These are phyloP conservation scores for Persicaria tinctoria DNA, from an alignment of 148 eudicot genomes.

Conservation along the genomic window DNA sequence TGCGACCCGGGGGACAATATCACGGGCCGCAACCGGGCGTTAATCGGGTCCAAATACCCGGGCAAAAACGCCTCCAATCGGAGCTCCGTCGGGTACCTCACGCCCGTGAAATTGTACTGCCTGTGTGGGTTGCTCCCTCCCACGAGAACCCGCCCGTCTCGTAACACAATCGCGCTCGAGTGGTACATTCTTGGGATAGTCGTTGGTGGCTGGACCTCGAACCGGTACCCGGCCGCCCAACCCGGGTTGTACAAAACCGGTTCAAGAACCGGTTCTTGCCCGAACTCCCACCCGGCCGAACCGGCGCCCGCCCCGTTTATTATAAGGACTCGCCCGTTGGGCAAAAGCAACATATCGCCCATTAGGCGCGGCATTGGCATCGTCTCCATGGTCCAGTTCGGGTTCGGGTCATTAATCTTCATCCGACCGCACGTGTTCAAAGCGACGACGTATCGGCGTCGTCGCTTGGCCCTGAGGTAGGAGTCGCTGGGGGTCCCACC, in stretches of 20 bases:
- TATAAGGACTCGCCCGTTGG: constrained; percentile 55
- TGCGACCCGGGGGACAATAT: constrained; percentile 29
- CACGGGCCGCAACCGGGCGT: constrained; percentile 32
- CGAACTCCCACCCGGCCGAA: constrained; percentile 86
- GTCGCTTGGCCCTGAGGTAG: constrained; percentile 25
- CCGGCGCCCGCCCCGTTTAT: constrained; percentile 68
- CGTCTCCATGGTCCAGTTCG: constrained; percentile 55
- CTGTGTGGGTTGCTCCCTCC: constrained; percentile 86
- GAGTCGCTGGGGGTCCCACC: constrained; percentile 59
- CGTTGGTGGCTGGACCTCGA: constrained; percentile 39
- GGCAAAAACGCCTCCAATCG: constrained; percentile 63
- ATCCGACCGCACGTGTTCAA: constrained; percentile 48
- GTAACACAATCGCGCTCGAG: constrained; percentile 49
- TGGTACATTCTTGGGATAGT: constrained; percentile 61
- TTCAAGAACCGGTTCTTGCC: constrained; percentile 43
- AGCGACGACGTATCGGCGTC: constrained; percentile 29
- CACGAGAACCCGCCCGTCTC: constrained; percentile 68
- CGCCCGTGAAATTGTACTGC: constrained; percentile 48
- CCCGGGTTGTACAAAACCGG: constrained; percentile 48
- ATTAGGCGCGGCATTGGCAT: constrained; percentile 74
- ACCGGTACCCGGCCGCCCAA: constrained; percentile 24
- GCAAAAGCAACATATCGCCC: constrained; percentile 65
- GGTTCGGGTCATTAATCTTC: constrained; percentile 30
- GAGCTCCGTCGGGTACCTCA: constrained; percentile 59
- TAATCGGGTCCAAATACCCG: constrained; percentile 34